Conservation (phyloP, 768 basidiomycete species). For the Amylocystis lapponica region DNA sequence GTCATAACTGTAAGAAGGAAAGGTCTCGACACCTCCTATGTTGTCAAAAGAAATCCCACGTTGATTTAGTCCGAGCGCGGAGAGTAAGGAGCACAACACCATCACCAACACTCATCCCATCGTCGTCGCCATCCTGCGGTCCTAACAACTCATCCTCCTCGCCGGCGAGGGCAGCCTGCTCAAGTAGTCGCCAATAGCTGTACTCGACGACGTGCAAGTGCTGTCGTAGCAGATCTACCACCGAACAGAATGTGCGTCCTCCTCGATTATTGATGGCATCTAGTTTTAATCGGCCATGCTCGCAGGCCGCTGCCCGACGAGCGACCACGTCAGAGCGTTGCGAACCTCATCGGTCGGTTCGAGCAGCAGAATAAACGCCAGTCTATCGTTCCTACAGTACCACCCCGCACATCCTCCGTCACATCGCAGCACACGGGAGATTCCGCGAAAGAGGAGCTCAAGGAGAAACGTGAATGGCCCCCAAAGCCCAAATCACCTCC, state of each 20-base stretch:
- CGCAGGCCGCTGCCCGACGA: slow-evolving; percentile 83
- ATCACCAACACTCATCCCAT: neutral
- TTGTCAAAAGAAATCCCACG: too few relatives aligned
- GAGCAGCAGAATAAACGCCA: slow-evolving; percentile 75
- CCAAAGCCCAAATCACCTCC: slow-evolving; percentile 26
- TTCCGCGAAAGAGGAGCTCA: slow-evolving; percentile 57
- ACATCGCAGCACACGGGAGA: slow-evolving; percentile 60
- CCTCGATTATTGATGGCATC: slow-evolving; percentile 1
- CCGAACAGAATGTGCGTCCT: slow-evolving; percentile 11
- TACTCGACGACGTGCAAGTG: neutral
- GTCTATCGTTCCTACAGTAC: slow-evolving; percentile 29
- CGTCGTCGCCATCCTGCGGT: neutral
- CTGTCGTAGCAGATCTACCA: neutral
- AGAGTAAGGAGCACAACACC: neutral
- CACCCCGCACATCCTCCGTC: slow-evolving; percentile 62
- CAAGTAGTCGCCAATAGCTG: neutral
- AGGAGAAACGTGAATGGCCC: slow-evolving; percentile 77
- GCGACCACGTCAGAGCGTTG: slow-evolving; percentile 79
- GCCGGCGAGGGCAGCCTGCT: slow-evolving; percentile 16
- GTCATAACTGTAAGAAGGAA: too few relatives aligned
- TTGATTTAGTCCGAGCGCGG: neutral
- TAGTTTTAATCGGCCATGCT: neutral
- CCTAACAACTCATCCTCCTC: slow-evolving; percentile 8
- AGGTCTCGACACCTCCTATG: too few relatives aligned
- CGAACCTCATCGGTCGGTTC: slow-evolving; percentile 86